phyloP scores from a whole-genome alignment of 1,284 basidiomycete genomes.

The Fomitopsis pinicola region DNA sequence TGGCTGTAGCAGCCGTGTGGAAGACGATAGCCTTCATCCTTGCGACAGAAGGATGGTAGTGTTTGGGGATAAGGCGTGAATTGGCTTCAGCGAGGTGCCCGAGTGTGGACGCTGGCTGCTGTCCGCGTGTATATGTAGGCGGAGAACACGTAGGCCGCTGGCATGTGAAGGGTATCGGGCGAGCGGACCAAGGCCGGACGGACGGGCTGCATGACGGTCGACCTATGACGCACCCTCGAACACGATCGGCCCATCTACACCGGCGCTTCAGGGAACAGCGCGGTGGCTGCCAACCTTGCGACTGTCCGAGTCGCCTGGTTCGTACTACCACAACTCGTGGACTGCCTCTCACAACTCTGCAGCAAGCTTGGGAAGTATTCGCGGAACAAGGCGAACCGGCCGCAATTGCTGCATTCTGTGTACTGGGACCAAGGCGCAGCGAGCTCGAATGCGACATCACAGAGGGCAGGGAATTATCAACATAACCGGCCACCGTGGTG shows the following conservation, averaged over 20 bases:
- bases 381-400: no score
- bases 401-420: neutral
- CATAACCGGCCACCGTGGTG: neutral
- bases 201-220: no score
- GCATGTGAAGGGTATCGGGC: neutral
- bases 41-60: neutral
- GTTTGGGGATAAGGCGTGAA: neutral
- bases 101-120: neutral
- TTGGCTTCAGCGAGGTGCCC: neutral
- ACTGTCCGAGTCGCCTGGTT: no score
- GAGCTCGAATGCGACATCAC: neutral
- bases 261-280: no score
- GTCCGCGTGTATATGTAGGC: neutral
- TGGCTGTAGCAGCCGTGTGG: slow-evolving; percentile 35
- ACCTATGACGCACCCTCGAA: neutral
- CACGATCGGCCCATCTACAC: neutral
- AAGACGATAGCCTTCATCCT: slow-evolving; percentile 23
- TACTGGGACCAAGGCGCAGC: neutral
- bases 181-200: neutral
- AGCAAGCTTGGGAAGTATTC: no score
- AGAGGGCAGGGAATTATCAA: no score
- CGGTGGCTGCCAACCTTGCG: no score
- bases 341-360: no score
- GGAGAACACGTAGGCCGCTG: no score
- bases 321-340: no score